These are phyloP conservation scores for Arthroderma sp. DNA, from an alignment of 2,329 filamentous ascomycete genomes.

Conservation along the genomic window DNA sequence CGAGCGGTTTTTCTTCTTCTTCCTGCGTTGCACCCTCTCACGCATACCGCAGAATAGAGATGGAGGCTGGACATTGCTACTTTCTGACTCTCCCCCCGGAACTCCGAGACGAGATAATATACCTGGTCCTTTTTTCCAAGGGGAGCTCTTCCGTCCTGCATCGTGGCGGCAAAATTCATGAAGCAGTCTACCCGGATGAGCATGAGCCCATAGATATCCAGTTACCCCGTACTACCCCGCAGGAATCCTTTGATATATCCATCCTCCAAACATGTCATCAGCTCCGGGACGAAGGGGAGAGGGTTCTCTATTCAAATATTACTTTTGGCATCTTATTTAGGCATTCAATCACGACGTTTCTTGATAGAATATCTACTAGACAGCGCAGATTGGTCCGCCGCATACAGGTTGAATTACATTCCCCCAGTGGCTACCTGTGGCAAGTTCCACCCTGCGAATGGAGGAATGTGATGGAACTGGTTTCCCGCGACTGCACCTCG, in stretches of 20 bases:
- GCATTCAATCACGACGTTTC: conserved; percentile 1
- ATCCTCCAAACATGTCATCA: conserved; percentile 6
- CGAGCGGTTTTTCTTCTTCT: conserved; percentile 40
- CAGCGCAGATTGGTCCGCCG: conserved; percentile 1
- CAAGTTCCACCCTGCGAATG: conserved; percentile 2
- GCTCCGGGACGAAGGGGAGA: not conserved
- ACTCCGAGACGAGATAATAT: conserved; percentile 5
- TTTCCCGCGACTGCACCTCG: not conserved
- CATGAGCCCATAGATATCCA: not conserved
- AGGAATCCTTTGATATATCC: not conserved
- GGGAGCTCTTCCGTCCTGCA: not conserved
- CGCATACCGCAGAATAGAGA: not conserved
- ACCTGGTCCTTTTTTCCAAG: conserved; percentile 2
- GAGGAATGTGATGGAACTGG: conserved; percentile 2
- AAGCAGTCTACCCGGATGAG: not conserved
- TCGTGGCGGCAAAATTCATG: not conserved
- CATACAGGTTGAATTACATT: not conserved
- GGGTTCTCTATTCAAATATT: conserved; percentile 1
- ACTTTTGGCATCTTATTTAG: not conserved
- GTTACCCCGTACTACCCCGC: not conserved
- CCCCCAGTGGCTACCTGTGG: not conserved
- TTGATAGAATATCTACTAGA: not conserved
- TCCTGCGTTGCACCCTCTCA: not conserved
- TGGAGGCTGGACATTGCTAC: not conserved
- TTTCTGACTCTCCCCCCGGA: not conserved